These are phyloP conservation scores for Mycena floridula DNA, from an alignment of 768 basidiomycete species.

Conservation along the genomic window DNA sequence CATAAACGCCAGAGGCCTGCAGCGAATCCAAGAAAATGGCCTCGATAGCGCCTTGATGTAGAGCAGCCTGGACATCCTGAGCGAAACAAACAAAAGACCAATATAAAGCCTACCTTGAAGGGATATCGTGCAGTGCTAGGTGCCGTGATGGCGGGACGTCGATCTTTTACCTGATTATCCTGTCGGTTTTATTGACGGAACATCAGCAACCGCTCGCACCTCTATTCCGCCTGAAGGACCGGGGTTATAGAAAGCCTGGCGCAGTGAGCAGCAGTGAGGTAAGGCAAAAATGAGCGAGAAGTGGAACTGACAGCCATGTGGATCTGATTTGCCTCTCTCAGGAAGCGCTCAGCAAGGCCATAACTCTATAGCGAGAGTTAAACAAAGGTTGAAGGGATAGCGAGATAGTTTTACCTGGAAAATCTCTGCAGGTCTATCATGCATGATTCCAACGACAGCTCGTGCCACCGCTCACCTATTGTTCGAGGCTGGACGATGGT, in stretches of 20 bases:
- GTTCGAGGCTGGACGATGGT: slow-evolving; percentile 53
- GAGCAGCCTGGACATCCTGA: slow-evolving; percentile 47
- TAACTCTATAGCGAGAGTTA: slow-evolving; percentile 68
- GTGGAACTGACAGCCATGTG: slow-evolving; percentile 51
- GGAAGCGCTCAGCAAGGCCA: slow-evolving; percentile 59
- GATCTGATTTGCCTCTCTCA: slow-evolving; percentile 63
- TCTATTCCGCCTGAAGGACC: slow-evolving; percentile 52
- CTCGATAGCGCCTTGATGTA: slow-evolving; percentile 64
- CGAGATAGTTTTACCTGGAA: slow-evolving; percentile 42
- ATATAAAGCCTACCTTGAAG: slow-evolving; percentile 53
- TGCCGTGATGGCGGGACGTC: slow-evolving; percentile 55
- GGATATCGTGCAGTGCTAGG: slow-evolving; percentile 63
- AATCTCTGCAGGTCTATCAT: too few species aligned
- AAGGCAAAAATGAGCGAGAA: too few species aligned
- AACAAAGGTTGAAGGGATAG: too few species aligned
- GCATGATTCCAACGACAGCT: too few species aligned
- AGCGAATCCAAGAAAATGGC: slow-evolving; percentile 53
- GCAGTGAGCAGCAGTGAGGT: neutral
- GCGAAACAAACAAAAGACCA: neutral
- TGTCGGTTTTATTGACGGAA: too few species aligned
- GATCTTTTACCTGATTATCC: slow-evolving; percentile 59
- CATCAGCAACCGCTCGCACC: too few species aligned
- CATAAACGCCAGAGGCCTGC: slow-evolving; percentile 36
- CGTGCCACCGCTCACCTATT: too few species aligned
- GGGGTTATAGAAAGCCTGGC: slow-evolving; percentile 73